A percentile compares a stretch with the other conserved stretches of the same genome.
phyloP scores from a whole-genome alignment of 371 early-diverging fungal genomes.

The Circinella minor region DNA sequence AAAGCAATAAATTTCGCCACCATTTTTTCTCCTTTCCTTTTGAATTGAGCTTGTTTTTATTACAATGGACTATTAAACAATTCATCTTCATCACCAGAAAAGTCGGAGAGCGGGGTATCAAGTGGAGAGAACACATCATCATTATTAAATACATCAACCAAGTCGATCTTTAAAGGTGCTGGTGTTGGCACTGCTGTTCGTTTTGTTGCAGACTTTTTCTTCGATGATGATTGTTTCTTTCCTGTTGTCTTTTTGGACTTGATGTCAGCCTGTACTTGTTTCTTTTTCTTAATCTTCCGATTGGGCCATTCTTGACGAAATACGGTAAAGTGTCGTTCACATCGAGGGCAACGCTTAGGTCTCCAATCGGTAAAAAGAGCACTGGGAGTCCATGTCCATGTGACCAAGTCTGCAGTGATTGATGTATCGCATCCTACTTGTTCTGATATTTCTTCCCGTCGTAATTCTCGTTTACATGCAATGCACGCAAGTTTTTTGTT shows the following conservation, averaged over 20 bases:
- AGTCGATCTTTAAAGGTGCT: background rate
- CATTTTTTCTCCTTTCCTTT: background rate
- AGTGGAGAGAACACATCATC: conserved; percentile 14
- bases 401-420: conserved; percentile 42
- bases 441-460: conserved; percentile 34
- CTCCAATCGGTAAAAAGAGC: conserved; percentile 48
- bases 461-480: conserved; percentile 39
- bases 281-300: conserved; percentile 9
- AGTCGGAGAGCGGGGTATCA: conserved; percentile 17
- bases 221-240: no score
- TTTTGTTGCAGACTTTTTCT: background rate
- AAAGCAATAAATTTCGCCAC: background rate
- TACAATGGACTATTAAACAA: conserved; percentile 1
- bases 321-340: conserved; percentile 47
- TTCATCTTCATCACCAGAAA: conserved; percentile 17
- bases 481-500: conserved; percentile 32
- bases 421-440: conserved; percentile 31
- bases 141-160: background rate
- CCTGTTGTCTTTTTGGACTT: background rate
- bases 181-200: background rate
- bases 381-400: conserved; percentile 59
- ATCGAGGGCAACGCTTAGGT: conserved; percentile 50
- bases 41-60: background rate
- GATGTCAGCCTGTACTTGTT: background rate
- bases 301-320: conserved; percentile 53